phyloP scores from a whole-genome alignment of 2,329 filamentous ascomycete species.

The Cladosporium sp. region DNA sequence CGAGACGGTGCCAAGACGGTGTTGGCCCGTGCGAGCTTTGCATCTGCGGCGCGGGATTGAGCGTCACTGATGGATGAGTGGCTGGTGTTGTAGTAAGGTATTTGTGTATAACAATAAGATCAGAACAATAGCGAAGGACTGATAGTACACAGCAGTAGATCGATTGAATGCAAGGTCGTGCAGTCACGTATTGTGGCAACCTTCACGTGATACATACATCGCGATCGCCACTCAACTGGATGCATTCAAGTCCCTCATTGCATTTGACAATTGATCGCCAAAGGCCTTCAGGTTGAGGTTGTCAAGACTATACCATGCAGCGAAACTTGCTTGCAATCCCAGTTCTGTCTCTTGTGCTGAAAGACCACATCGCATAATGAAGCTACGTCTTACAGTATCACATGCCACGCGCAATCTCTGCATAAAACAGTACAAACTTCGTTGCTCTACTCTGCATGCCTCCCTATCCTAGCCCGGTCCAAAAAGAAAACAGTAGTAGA shows the following conservation, averaged over 20 bases:
- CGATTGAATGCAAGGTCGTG: not conserved
- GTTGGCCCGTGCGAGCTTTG: not conserved
- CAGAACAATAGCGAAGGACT: not conserved
- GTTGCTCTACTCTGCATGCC: not conserved
- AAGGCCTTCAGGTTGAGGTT: not conserved
- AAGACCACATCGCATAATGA: not conserved
- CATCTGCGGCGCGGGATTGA: not conserved
- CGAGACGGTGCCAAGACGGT: not conserved
- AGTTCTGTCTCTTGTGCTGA: not conserved
- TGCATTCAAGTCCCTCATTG: not conserved
- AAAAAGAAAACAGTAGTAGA: not conserved
- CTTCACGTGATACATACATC: not conserved
- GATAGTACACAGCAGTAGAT: not conserved
- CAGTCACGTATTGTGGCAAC: not conserved
- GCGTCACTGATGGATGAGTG: slow-evolving; percentile 6
- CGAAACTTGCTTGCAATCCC: not conserved
- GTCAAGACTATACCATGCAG: not conserved
- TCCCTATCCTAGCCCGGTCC: not conserved
- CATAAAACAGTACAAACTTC: not conserved
- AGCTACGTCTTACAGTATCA: not conserved
- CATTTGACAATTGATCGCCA: not conserved
- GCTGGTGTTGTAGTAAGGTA: not conserved
- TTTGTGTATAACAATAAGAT: not conserved
- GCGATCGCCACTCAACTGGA: not conserved
- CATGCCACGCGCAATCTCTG: not conserved